Base-by-base conservation (phyloP, 2,329 filamentous ascomycete species). In the Talaromyces amestolkiae region DNA sequence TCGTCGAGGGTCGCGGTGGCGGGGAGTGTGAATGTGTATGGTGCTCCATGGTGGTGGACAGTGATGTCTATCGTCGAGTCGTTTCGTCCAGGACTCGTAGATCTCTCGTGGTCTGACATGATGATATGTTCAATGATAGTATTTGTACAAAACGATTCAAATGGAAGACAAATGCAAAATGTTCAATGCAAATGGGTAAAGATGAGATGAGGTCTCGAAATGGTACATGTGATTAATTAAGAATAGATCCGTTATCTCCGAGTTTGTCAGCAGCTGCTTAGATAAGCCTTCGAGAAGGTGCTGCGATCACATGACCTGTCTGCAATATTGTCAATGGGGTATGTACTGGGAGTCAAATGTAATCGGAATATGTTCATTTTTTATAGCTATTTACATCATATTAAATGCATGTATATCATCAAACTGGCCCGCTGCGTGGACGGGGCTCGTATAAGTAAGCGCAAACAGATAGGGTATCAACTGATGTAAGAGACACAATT, bases 21-120 rank as follows among this genome's bases (percentile, higher is more conserved):
- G 17, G 83, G 71, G 54, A 87, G 80, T 11, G 77, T 74, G 53
- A 87, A 73, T 19, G 77, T 75, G 68, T 86, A 76, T 1, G 80
- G 76, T 59, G 81, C 81, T 71, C 83, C 82, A 72, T 87, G 85
- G 70, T 88, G 83, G 67, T 82, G 81, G 45, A 88, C 72, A 41
- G 73, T 71, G 65, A 83, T 51, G 62, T 39, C 27, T 27, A 53
- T 58, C n/a, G 53, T 66, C 33, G 54, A 45, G 11, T 11, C 49
- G 24, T 53, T 1, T 33, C 31, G 24, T n/a, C 33, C 13, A 9
- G 5, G 27, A 19, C 15, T 53, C 7, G 15, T n/a, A 10, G 63
- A 17, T 7, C 31, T 19, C 17, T 45, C 24, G 51, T 59, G 41
- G 10, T 63, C 61, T n/a, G 49, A 24, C 61, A 63, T 63, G 49